phyloP scores from a whole-genome alignment of 1,284 basidiomycete genomes.

The Paramarasmius palmivorus region DNA sequence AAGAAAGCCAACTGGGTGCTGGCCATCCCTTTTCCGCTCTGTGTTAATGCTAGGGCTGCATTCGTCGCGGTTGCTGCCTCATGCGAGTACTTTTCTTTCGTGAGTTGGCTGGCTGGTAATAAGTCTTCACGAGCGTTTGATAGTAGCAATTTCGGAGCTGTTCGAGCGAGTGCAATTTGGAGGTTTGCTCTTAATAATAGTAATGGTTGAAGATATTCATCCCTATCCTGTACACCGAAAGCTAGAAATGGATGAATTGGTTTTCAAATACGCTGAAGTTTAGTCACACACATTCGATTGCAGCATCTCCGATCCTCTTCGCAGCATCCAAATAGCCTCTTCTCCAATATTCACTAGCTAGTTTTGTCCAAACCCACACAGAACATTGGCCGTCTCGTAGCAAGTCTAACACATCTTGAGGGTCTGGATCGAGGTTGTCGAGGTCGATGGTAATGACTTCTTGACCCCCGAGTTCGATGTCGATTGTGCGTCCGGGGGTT shows the following conservation, averaged over 20 bases:
- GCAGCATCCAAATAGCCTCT: conserved; percentile 67
- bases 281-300: conserved; percentile 57
- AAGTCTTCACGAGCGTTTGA: conserved; percentile 76
- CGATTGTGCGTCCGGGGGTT: conserved; percentile 34
- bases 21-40: conserved; percentile 49
- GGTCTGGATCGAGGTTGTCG: conserved; percentile 72
- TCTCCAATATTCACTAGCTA: conserved; percentile 79
- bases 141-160: conserved; percentile 79
- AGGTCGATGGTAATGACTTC: conserved; percentile 81
- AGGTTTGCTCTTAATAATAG: conserved; percentile 84
- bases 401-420: conserved; percentile 71
- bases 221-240: conserved; percentile 48
- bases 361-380: conserved; percentile 72
- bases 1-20: conserved; percentile 58
- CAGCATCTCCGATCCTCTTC: conserved; percentile 64
- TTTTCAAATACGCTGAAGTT: neutral
- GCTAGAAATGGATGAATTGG: conserved; percentile 34
- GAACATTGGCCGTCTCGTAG: conserved; percentile 69
- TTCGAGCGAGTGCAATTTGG: conserved; percentile 73
- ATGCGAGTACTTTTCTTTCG: conserved; percentile 70
- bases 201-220: conserved; percentile 58
- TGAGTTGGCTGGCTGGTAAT: conserved; percentile 50
- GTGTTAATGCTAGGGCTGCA: conserved; percentile 54
- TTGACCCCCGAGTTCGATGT: conserved; percentile 75
- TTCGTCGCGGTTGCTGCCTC: conserved; percentile 76